These are phyloP conservation scores for Paspalum notatum DNA, from an alignment of 176 grass and related monocot species.

Conservation along the genomic window DNA sequence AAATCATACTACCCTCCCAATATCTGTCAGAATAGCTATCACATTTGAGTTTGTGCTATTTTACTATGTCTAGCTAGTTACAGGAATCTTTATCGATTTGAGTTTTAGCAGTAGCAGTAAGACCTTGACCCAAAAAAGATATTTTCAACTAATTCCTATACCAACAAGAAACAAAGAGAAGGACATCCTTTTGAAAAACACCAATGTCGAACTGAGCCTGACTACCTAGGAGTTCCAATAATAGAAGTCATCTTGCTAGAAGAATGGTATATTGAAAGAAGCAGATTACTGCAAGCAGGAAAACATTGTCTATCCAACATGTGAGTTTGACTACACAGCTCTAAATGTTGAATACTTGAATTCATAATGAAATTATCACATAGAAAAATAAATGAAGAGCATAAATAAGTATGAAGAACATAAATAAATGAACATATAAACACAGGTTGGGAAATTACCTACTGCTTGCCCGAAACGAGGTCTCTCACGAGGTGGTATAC, in stretches of 20 bases:
- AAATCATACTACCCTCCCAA: conserved; percentile 21
- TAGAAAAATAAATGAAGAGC: conserved; percentile 2
- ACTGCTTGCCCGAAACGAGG: conserved; percentile 91
- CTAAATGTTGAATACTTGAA: not conserved
- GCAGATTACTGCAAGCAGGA: conserved; percentile 6
- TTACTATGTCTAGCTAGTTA: not conserved
- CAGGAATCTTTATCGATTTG: not conserved
- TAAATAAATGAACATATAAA: conserved; percentile 28
- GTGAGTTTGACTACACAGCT: not conserved
- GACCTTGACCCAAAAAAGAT: not conserved
- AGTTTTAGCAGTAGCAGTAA: not conserved
- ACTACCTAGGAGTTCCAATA: not conserved
- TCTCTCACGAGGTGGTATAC: conserved; percentile 65
- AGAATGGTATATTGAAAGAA: conserved; percentile 30
- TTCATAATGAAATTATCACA: conserved; percentile 32
- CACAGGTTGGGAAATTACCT: conserved; percentile 60
- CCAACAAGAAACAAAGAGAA: not conserved
- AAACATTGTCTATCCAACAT: conserved; percentile 21
- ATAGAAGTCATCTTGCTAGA: not conserved
- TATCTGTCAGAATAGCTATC: too few species aligned
- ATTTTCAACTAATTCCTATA: not conserved
- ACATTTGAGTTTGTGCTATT: too few species aligned
- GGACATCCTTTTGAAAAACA: not conserved
- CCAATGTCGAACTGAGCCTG: not conserved
- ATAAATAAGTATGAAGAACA: conserved; percentile 4